Conservation (phyloP, 2,329 filamentous ascomycete species). For the Coccinonectria pachysandricola region DNA sequence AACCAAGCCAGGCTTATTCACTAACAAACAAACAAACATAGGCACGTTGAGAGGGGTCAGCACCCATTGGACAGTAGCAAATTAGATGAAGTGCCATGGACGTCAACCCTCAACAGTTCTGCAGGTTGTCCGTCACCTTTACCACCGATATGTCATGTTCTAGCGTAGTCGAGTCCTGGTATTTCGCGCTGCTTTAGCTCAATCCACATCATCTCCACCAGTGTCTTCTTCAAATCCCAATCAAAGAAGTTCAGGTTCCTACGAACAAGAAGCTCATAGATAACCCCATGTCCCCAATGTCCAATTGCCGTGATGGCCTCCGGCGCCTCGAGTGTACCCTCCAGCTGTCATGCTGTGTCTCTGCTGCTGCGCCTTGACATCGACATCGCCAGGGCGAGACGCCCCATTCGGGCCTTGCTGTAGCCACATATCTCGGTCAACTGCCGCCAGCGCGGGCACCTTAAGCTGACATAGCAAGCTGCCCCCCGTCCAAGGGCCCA, state of each 20-base stretch:
- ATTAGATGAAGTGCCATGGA: no score
- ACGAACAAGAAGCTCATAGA: slow-evolving; percentile 23
- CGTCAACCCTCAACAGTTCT: no score
- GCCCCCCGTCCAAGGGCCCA: slow-evolving; percentile 66
- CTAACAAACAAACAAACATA: no score
- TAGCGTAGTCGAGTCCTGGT: no score
- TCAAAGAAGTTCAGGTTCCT: no score
- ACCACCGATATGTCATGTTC: no score
- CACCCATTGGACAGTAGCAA: no score
- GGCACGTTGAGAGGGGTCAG: no score
- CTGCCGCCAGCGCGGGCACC: slow-evolving; percentile 55
- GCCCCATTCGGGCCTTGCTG: slow-evolving; percentile 57
- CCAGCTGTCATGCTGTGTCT: slow-evolving; percentile 55
- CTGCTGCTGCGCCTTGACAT: slow-evolving; percentile 46
- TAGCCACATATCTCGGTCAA: slow-evolving; percentile 63
- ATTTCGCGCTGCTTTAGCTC: no score
- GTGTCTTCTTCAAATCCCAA: no score
- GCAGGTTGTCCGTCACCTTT: no score
- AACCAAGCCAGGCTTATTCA: neutral
- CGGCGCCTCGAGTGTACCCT: slow-evolving; percentile 30
- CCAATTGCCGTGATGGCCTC: slow-evolving; percentile 40
- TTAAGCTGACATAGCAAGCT: slow-evolving; percentile 60
- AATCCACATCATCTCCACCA: no score
- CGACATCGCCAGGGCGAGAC: slow-evolving; percentile 47
- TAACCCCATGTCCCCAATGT: slow-evolving; percentile 54